phyloP scores from a whole-genome alignment of 495 filamentous ascomycete genomes.

The Aspergillus leporis region DNA sequence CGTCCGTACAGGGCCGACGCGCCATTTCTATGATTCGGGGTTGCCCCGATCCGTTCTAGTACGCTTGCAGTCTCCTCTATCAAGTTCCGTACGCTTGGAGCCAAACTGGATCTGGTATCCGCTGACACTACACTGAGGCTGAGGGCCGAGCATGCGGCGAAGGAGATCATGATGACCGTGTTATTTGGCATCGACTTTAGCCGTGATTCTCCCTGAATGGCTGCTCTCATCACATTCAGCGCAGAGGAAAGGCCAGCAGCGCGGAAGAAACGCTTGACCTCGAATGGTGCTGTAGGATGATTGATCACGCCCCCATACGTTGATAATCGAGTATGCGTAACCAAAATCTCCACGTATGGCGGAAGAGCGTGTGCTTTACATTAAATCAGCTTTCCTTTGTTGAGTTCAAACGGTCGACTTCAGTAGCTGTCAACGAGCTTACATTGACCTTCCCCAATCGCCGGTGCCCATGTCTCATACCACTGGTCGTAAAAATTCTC shows the following conservation, averaged over 20 bases:
- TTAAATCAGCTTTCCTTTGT: background rate
- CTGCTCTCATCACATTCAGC: slow-evolving; percentile 70
- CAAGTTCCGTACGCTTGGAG: slow-evolving; percentile 65
- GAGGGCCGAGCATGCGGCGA: slow-evolving; percentile 69
- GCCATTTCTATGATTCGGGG: slow-evolving; percentile 63
- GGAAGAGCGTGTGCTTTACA: slow-evolving; percentile 57
- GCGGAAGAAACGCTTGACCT: slow-evolving; percentile 71
- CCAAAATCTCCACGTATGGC: slow-evolving; percentile 72
- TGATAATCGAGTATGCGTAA: slow-evolving; percentile 69
- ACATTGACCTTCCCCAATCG: slow-evolving; percentile 58
- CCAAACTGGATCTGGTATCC: slow-evolving; percentile 55
- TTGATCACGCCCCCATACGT: slow-evolving; percentile 76
- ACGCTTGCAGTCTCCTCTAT: slow-evolving; percentile 71
- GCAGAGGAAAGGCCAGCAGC: slow-evolving; percentile 68
- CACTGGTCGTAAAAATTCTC: slow-evolving; percentile 63
- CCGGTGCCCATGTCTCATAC: slow-evolving; percentile 60
- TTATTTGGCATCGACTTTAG: slow-evolving; percentile 78
- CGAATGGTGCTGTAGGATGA: slow-evolving; percentile 66
- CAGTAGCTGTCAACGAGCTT: slow-evolving; percentile 18
- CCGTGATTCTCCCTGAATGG: slow-evolving; percentile 67
- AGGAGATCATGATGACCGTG: slow-evolving; percentile 75
- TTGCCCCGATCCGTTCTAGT: slow-evolving; percentile 65
- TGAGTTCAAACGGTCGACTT: background rate
- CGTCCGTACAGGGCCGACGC: slow-evolving; percentile 62
- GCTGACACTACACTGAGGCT: slow-evolving; percentile 60